Base-by-base conservation (phyloP, 2,329 filamentous ascomycete genomes). In the Botrytis fragariae region DNA sequence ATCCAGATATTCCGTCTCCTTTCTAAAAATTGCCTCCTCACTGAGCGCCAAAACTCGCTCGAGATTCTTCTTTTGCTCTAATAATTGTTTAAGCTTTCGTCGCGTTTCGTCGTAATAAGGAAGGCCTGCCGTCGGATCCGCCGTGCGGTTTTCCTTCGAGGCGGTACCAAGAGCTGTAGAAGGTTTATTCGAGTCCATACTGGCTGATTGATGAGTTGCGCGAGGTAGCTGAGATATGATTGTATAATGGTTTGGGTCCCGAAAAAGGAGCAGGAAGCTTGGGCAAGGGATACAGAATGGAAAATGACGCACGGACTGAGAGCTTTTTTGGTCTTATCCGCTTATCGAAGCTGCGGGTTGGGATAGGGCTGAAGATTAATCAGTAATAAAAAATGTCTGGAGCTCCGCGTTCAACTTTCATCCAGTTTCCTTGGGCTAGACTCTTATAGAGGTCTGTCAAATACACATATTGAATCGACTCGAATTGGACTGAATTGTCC, bases 1-100 rank as follows among this genome's bases (percentile, higher is more conserved):
- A 82, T 98, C 95, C 69, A 99, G 90, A 82, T 99, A 99, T 29
- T 91, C 88, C 73, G 91, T 90, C 82, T 99, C 96, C 79, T 93
- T 92, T 76, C 92, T 90, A 81, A 88, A 90, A 79, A 99, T 98
- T 76, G 89, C 88, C 68, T 97, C 93, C 85, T 99, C 96, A 20
- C 78, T 77, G 2, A 72, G 35, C n/a, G 72, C 72, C 32, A 79
- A 75, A 39, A 71, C 74, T 5, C 71, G 60, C 67, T 80, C 75
- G 29, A 81, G 85, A 29, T 87, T 78, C 42, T 89, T 86, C 80
- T 91, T 92, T 83, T 89, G 90, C 69, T 89, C 85, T 14, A 94
- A 83, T 3, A 91, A 89, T 72, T 91, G 88, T 75, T 91, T 87
- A 5, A 94, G 85, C 73, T 92, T 90, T 73, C 87, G 86, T 74